phyloP scores from a whole-genome alignment of 768 basidiomycete species.

The Collybia nuda region DNA sequence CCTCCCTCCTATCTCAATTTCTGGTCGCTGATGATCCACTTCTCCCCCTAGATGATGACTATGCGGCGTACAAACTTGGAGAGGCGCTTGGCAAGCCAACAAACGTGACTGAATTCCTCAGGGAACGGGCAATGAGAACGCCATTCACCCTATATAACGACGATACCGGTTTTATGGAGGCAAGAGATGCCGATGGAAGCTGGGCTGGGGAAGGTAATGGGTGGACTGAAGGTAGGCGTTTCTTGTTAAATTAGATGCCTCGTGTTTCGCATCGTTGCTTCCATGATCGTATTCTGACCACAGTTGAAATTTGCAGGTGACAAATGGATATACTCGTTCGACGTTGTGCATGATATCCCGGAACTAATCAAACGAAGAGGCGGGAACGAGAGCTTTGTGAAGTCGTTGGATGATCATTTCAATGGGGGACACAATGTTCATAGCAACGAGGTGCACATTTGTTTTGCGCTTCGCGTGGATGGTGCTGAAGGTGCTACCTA shows the following conservation, averaged over 20 bases:
- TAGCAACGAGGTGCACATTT: constrained; percentile 63
- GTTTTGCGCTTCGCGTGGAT: not conserved
- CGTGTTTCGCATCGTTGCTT: not conserved
- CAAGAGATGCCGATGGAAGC: constrained; percentile 60
- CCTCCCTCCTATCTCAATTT: no score
- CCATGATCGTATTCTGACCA: no score
- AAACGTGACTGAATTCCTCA: constrained; percentile 48
- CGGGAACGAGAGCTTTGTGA: constrained; percentile 63
- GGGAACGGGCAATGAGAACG: constrained; percentile 49
- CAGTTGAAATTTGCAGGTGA: constrained; percentile 28
- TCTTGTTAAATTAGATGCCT: no score
- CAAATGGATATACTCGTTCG: constrained; percentile 72
- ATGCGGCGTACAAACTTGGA: constrained; percentile 67
- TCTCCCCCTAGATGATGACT: constrained; percentile 74
- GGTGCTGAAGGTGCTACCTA: no score
- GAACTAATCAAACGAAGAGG: constrained; percentile 63
- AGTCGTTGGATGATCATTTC: constrained; percentile 62
- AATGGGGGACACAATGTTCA: constrained; percentile 75
- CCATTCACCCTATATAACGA: constrained; percentile 70
- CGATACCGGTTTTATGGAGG: constrained; percentile 81
- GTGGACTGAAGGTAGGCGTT: constrained; percentile 71
- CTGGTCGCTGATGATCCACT: not conserved
- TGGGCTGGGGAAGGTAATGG: constrained; percentile 75
- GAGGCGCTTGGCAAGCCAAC: constrained; percentile 46
- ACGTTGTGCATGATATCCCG: constrained; percentile 71